Percentiles rank a stretch among this genome's conserved stretches.
These are phyloP conservation scores for Abrus pulchellus DNA, from an alignment of 306 rosid species.

Conservation along the genomic window DNA sequence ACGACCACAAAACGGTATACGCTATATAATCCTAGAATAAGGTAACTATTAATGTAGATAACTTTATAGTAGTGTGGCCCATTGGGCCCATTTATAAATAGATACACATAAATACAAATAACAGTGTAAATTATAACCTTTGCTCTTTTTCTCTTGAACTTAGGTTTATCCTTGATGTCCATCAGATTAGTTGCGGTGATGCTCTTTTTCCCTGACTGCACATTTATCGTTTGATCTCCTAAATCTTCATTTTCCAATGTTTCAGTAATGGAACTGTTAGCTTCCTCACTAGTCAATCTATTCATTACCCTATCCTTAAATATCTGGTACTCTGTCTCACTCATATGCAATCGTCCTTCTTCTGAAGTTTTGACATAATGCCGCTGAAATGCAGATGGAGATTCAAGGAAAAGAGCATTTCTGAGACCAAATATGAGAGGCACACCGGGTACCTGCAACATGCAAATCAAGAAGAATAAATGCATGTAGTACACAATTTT, in stretches of 20 bases:
- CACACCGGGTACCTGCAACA: conserved; percentile 81
- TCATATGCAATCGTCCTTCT: conserved; percentile 70
- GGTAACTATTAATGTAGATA: background rate
- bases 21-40: conserved; percentile 31
- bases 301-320: conserved; percentile 49
- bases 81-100: too few relatives aligned
- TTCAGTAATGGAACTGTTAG: conserved; percentile 47
- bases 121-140: conserved; percentile 60
- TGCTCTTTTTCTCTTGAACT: conserved; percentile 82
- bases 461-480: conserved; percentile 31
- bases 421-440: conserved; percentile 77
- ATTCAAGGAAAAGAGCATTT: conserved; percentile 77
- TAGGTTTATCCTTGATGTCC: conserved; percentile 67
- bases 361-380: conserved; percentile 70
- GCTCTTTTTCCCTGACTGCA: conserved; percentile 44
- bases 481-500: conserved; percentile 6
- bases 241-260: conserved; percentile 46
- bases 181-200: conserved; percentile 38
- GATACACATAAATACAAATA: background rate
- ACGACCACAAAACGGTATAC: conserved; percentile 17
- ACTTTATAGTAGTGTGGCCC: too few relatives aligned
- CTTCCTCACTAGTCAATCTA: conserved; percentile 44
- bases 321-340: conserved; percentile 54
- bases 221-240: conserved; percentile 52
- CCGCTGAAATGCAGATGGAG: conserved; percentile 68